These are phyloP conservation scores for Tarenaya hassleriana DNA, from an alignment of 345 rosid genomes.

Conservation along the genomic window DNA sequence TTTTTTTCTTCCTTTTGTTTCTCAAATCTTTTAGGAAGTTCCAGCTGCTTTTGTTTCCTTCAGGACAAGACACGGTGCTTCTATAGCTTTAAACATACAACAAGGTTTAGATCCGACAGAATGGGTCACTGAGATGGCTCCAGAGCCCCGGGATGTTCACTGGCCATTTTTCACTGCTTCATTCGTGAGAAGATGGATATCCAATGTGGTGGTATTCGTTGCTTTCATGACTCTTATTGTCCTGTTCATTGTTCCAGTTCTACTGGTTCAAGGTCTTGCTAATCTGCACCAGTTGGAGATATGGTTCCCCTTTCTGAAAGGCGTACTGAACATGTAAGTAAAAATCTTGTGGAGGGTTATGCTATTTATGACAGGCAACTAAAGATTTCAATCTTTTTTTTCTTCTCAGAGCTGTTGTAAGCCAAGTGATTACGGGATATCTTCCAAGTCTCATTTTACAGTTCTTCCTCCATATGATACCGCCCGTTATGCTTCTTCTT, in stretches of 20 bases:
- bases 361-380: conserved; percentile 10
- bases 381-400: conserved; percentile 16
- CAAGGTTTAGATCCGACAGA: conserved; percentile 76
- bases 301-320: conserved; percentile 71
- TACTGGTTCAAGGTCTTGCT: conserved; percentile 85
- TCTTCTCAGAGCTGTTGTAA: conserved; percentile 66
- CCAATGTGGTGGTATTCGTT: conserved; percentile 44
- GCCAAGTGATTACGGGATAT: conserved; percentile 80
- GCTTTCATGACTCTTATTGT: conserved; percentile 51
- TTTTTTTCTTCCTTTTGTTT: conserved; percentile 14
- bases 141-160: conserved; percentile 75
- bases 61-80: conserved; percentile 72
- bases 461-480: conserved; percentile 51
- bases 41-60: conserved; percentile 92
- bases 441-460: conserved; percentile 83
- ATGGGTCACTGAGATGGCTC: conserved; percentile 89
- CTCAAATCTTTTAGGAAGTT: conserved; percentile 49
- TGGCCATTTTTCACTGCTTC: conserved; percentile 92
- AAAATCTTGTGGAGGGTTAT: too few species aligned
- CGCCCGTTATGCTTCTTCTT: conserved; percentile 61
- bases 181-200: conserved; percentile 68
- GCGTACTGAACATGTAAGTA: conserved; percentile 63
- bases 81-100: conserved; percentile 64
- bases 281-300: conserved; percentile 71
- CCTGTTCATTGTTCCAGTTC: conserved; percentile 70